Conservation (phyloP, 78 protist species). For the Speleostelium caveatum region DNA sequence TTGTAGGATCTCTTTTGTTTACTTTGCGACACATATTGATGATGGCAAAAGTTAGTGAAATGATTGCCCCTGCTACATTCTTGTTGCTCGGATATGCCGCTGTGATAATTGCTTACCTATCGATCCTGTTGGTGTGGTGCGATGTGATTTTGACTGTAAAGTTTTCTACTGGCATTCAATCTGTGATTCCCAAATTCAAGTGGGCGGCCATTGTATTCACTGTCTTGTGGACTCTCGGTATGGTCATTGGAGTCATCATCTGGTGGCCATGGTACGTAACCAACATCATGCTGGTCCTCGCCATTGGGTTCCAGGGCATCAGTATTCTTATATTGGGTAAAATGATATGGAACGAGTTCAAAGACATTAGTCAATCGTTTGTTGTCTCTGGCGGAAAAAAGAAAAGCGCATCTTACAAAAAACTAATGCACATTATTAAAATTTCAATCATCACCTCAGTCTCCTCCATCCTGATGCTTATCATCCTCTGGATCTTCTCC, state of each 20-base stretch:
- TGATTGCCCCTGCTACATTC: not conserved
- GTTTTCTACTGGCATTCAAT: not conserved
- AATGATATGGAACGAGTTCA: slow-evolving; percentile 29
- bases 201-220: not conserved
- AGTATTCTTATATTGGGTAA: not conserved
- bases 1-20: not conserved
- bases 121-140: not conserved
- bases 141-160: not conserved
- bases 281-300: not conserved
- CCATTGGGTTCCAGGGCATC: not conserved
- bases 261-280: slow-evolving; percentile 19
- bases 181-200: not conserved
- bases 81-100: not conserved
- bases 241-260: slow-evolving; percentile 17
- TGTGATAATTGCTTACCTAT: not conserved
- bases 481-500: not conserved
- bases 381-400: not conserved
- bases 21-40: not conserved
- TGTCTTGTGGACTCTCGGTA: slow-evolving; percentile 6
- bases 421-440: not conserved
- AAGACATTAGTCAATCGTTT: not conserved
- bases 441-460: not conserved
- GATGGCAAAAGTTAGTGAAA: slow-evolving; percentile 8
- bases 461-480: slow-evolving; percentile 5
- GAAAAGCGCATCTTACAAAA: slow-evolving; percentile 23